Percentiles rank a stretch among this genome's conserved stretches.
Evolutionary conservation across 805 yeast species (phyloP).

Genomic region (Lachancea dasiensis): DNA sequence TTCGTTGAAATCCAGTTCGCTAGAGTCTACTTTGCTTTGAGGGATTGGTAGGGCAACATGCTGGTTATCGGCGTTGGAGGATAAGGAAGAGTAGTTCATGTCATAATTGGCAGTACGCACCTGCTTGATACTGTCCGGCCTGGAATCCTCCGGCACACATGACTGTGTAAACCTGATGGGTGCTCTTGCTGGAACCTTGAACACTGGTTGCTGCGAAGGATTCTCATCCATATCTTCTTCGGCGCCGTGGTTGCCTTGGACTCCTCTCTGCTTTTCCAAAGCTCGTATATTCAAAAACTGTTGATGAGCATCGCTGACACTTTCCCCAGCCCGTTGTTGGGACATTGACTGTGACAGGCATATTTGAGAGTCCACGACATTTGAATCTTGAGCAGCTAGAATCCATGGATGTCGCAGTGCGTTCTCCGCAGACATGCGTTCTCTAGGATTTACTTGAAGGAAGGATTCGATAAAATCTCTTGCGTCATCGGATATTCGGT

Average conservation of each 20-base stretch:
- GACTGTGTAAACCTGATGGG: slow-evolving; percentile 29
- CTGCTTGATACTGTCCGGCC: slow-evolving; percentile 8
- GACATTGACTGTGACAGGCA: slow-evolving; percentile 69
- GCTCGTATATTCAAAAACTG: slow-evolving; percentile 23
- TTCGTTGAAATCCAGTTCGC: not conserved
- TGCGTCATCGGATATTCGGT: slow-evolving; percentile 61
- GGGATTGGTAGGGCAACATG: slow-evolving; percentile 1
- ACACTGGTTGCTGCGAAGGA: slow-evolving; percentile 15
- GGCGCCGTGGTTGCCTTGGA: slow-evolving; percentile 7
- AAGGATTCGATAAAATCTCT: slow-evolving; percentile 64
- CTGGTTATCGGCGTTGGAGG: slow-evolving; percentile 4
- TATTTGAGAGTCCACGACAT: slow-evolving; percentile 33
- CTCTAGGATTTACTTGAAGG: slow-evolving; percentile 68
- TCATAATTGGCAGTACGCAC: slow-evolving; percentile 9
- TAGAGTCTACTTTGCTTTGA: not conserved
- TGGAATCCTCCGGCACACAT: slow-evolving; percentile 10
- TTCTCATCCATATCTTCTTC: not conserved
- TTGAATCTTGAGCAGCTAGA: slow-evolving; percentile 15
- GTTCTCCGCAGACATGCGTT: slow-evolving; percentile 64
- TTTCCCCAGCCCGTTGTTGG: slow-evolving; percentile 48
- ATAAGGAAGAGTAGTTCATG: not conserved
- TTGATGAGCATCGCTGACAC: slow-evolving; percentile 31
- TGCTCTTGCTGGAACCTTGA: slow-evolving; percentile 26
- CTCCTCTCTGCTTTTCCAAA: slow-evolving; percentile 15
- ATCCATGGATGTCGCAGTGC: slow-evolving; percentile 86